Evolutionary conservation across 345 rosid species (phyloP).

Genomic region (Hibiscus tridactylites): DNA sequence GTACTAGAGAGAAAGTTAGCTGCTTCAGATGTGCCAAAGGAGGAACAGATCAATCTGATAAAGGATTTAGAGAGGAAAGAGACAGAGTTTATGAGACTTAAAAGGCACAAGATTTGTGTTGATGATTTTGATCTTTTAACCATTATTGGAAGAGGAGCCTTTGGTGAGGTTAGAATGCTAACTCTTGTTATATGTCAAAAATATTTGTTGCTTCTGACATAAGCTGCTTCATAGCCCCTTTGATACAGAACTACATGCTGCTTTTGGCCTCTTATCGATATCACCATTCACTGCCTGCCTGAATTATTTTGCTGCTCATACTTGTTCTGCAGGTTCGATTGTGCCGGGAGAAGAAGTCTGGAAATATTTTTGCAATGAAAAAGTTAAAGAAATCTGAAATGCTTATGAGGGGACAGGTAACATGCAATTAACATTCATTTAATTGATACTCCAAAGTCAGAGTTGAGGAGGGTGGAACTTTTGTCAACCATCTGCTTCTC

Average conservation of each 20-base stretch:
- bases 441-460: neutral
- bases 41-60: conserved; percentile 77
- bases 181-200: conserved; percentile 1
- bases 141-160: conserved; percentile 90
- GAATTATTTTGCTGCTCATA: conserved; percentile 4
- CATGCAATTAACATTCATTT: conserved; percentile 7
- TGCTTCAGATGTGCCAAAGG: conserved; percentile 79
- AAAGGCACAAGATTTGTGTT: conserved; percentile 83
- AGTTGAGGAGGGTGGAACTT: conserved; percentile 4
- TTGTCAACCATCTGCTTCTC: neutral
- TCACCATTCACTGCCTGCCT: conserved; percentile 5
- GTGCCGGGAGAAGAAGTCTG: conserved; percentile 93
- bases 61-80: conserved; percentile 93
- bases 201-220: conserved; percentile 2
- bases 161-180: conserved; percentile 70
- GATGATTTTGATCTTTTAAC: conserved; percentile 93
- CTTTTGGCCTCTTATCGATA: neutral
- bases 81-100: conserved; percentile 92
- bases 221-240: neutral
- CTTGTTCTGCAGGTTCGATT: conserved; percentile 58
- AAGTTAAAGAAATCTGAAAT: conserved; percentile 98
- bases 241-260: neutral
- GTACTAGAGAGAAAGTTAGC: conserved; percentile 84
- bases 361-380: conserved; percentile 95
- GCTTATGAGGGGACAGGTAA: conserved; percentile 94